Evolutionary conservation across 495 filamentous ascomycete genomes (phyloP), one percentile per base, ranked within the genome.

Genomic region (Penicillium goetzii): DNA sequence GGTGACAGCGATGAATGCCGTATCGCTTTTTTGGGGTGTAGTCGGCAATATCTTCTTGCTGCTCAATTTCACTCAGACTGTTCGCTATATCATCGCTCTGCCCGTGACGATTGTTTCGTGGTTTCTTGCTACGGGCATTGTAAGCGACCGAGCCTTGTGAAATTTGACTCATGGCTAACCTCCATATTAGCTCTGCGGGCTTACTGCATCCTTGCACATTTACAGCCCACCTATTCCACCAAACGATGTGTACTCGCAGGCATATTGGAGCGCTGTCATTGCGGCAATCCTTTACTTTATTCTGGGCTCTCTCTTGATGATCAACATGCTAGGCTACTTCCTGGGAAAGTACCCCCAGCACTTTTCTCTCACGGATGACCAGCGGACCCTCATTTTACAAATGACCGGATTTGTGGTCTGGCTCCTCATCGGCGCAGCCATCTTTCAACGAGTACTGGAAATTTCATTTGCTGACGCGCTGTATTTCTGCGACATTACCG

Each of bases 291-390:
- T 91, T 10, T 93, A 93, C 67, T 76, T 90, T 14, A 63, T 90
- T 11, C 84, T 88, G 43, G 84, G 83, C 28, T 72, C 84, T 66
- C 78, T 90, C 7, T 70, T 93, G 3, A 87, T 90, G 82, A 72
- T 92, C 61, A 93, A 93, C 65, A 90, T 93, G 86, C 72, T 91
- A 25, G 90, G 90, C 4, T 92, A 91, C 67, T 86, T 91, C 62
- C 75, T 90, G 1, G 90, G 90, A 2, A 88, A 90, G 63, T 93
- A 93, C 68, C 88, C 89, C 1, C 87, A 90, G 64, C 85, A 89
- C 68, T 92, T 93, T 66, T 78, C 84, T 11, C 78, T 93, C 15
- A 89, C 89, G 15, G 88, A 92, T 61, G 84, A 89, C 41, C 90
- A 92, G 77, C 80, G 87, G 2, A 89, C 85, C 19, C 68, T 89